Percentiles rank a stretch among this genome's conserved stretches.
Conservation (phyloP, 2,329 filamentous ascomycete genomes). For the Ascochyta koolunga region DNA sequence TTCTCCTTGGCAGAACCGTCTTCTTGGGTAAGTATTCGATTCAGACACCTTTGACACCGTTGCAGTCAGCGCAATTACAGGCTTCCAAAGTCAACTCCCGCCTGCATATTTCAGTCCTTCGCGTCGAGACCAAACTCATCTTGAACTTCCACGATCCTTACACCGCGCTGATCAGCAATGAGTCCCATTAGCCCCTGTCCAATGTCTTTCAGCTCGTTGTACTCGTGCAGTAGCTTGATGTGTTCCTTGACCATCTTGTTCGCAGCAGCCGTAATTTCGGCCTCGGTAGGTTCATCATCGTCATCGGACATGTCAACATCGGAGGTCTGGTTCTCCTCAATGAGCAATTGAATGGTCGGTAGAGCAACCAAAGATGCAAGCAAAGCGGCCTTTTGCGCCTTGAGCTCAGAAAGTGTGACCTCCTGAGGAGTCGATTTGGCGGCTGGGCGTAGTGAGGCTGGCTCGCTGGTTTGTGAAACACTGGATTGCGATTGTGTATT, state of each 20-base stretch:
- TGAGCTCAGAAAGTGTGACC: conserved; percentile 55
- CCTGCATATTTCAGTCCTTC: conserved; percentile 47
- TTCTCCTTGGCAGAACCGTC: neutral
- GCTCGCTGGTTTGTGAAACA: neutral
- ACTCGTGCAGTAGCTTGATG: conserved; percentile 69
- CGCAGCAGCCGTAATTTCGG: conserved; percentile 50
- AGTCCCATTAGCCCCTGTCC: conserved; percentile 70
- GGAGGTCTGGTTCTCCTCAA: conserved; percentile 36
- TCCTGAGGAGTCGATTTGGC: conserved; percentile 49
- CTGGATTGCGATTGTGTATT: neutral
- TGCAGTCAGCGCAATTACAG: neutral
- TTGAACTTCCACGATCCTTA: conserved; percentile 58
- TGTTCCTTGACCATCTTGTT: conserved; percentile 64
- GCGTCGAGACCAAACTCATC: conserved; percentile 55
- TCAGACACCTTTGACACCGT: neutral
- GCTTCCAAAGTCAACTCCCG: neutral
- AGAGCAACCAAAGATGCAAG: conserved; percentile 39
- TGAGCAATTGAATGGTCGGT: conserved; percentile 42
- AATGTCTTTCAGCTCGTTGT: conserved; percentile 74
- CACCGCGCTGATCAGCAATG: conserved; percentile 68
- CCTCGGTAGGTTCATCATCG: conserved; percentile 35
- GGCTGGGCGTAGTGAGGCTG: neutral
- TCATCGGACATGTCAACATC: conserved; percentile 15
- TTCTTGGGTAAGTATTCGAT: neutral
- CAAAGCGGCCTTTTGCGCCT: conserved; percentile 49